Base-by-base conservation (phyloP, 2,329 filamentous ascomycete genomes). In the Fusarium nodosum region DNA sequence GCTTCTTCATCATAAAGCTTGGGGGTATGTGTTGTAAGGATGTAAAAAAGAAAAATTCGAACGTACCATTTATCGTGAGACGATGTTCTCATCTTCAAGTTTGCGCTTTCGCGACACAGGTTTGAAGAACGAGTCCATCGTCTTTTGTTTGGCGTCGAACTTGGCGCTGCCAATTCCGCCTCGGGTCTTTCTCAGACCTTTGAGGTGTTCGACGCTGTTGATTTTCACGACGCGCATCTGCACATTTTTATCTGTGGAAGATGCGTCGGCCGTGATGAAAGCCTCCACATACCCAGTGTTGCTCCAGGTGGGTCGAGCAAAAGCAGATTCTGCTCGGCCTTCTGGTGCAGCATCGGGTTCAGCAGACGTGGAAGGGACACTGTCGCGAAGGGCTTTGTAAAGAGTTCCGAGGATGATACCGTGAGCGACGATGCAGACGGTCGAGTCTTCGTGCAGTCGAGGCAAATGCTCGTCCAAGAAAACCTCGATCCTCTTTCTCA, bases 101-200 rank as follows among this genome's bases (percentile, higher is more conserved):
- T 75, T 76, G 41, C 72, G 73, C 68, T 74, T 76, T 62, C 74
- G 73, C 38, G 72, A 56, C 12, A 60, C 39, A 4, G 69, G 68
- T 41, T 90, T 89, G 79, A 97, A 94, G 81, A 96, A 97, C 0
- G 86, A 86, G 46, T 93, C 88, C 72, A 97, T 86, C 20, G 87
- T 93, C 75, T 86, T 90, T 78, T 97, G 94, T 47, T 85, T 89
- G 13, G 87, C 84, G 77, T 97, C 94, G 76, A 93, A 90, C 58
- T 86, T 85, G 39, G 91, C 86, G 72, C 91, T 96, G 56, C 93
- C 93, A 59, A 97, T 91, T 5, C 94, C 94, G 31, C 93, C 93
- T 26, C 91, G 84, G 11, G 93, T 95, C 78, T 93, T 91, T 77
- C 90, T 94, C 60, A 97, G 82, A 30, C 90, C 88, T 45, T 82